These are phyloP conservation scores for Medicago arabica DNA, from an alignment of 306 rosid species.

Conservation along the genomic window DNA sequence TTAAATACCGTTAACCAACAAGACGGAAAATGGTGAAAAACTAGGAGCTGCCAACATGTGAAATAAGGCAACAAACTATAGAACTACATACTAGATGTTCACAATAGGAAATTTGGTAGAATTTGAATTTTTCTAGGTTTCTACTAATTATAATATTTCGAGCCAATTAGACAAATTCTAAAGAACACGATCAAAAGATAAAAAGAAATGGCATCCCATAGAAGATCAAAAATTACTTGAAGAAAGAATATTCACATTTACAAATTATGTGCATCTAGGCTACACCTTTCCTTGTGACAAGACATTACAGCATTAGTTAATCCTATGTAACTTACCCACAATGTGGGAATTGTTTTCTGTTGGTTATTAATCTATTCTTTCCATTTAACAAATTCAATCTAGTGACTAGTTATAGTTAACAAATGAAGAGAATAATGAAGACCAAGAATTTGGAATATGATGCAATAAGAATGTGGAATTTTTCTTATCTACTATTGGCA, in stretches of 20 bases:
- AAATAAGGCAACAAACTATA: not conserved
- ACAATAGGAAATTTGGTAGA: not conserved
- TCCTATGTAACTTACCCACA: not conserved
- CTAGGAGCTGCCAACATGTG: not conserved
- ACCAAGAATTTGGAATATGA: not conserved
- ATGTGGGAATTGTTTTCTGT: not conserved
- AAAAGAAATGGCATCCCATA: not conserved
- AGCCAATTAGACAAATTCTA: not conserved
- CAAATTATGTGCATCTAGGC: not conserved
- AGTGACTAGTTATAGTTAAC: not conserved
- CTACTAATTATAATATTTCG: constrained; percentile 1
- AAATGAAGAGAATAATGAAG: not conserved
- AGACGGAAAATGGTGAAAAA: not conserved
- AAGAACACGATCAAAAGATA: not conserved
- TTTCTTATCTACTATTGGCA: no score
- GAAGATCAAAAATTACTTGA: not conserved
- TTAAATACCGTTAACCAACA: not conserved
- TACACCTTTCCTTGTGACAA: not conserved
- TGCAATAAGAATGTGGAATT: not conserved
- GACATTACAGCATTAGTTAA: not conserved
- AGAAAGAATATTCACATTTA: not conserved
- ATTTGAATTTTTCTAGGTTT: not conserved
- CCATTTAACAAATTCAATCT: not conserved
- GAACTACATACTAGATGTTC: not conserved
- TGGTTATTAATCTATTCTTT: not conserved